phyloP scores from a whole-genome alignment of 2,329 filamentous ascomycete species.

The Metarhizium guizhouense region DNA sequence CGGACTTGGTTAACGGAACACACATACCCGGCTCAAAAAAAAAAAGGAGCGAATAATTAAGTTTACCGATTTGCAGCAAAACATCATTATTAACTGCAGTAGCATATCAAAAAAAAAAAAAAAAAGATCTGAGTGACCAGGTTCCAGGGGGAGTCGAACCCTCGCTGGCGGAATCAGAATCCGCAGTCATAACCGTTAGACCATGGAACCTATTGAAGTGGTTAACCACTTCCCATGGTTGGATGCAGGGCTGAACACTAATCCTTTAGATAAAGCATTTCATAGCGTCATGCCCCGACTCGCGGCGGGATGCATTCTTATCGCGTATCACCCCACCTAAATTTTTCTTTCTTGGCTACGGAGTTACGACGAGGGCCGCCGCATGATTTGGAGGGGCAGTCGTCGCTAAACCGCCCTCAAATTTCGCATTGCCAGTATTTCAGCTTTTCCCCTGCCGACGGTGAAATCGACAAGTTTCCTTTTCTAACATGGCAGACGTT shows the following conservation, averaged over 20 bases:
- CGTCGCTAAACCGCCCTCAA: background rate
- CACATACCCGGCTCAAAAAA: background rate
- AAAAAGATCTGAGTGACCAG: slow-evolving; percentile 13
- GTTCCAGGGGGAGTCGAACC: slow-evolving; percentile 27
- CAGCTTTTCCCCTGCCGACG: background rate
- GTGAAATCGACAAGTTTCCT: background rate
- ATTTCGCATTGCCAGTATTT: background rate
- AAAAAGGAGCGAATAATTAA: background rate
- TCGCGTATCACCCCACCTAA: slow-evolving; percentile 22
- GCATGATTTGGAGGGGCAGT: slow-evolving; percentile 2
- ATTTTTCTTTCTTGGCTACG: slow-evolving; percentile 20
- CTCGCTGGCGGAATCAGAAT: slow-evolving; percentile 28
- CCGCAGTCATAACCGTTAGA: slow-evolving; percentile 30
- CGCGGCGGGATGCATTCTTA: slow-evolving; percentile 1
- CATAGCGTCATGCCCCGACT: background rate
- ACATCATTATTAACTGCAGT: background rate
- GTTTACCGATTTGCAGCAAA: background rate
- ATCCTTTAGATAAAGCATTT: background rate
- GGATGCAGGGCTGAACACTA: background rate
- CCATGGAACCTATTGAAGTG: slow-evolving; percentile 22
- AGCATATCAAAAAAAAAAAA: background rate
- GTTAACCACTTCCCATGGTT: slow-evolving; percentile 18
- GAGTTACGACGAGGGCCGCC: background rate
- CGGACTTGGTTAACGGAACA: no score
- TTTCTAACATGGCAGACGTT: slow-evolving; percentile 16